Percentiles rank a stretch among this genome's conserved stretches.
Conservation (phyloP, 163 green algal species). For the Trebouxiophyceae sp. region DNA sequence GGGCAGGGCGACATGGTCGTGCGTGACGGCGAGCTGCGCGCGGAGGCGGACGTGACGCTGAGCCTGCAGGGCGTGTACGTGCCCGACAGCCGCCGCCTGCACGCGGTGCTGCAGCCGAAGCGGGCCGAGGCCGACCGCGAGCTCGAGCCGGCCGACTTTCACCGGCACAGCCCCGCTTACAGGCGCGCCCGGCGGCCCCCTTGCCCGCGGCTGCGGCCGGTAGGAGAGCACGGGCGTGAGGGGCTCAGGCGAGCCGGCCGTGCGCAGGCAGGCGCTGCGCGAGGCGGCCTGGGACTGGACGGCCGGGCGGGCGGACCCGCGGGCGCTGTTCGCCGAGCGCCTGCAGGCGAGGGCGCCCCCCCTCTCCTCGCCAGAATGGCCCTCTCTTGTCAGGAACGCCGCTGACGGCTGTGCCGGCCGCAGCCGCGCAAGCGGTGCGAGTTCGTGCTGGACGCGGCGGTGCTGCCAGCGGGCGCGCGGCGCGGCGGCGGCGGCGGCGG, state of each 20-base stretch:
- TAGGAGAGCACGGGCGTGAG: too few relatives aligned
- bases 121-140: not conserved
- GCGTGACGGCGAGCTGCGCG: slow-evolving; percentile 21
- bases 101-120: slow-evolving; percentile 21
- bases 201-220: too few relatives aligned
- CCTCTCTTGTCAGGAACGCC: not conserved
- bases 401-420: not conserved
- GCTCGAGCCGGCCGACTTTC: slow-evolving; percentile 6
- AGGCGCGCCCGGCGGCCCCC: too few relatives aligned
- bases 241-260: too few relatives aligned
- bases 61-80: slow-evolving; percentile 26
- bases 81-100: slow-evolving; percentile 13
- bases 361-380: not conserved
- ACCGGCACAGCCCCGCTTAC: too few relatives aligned
- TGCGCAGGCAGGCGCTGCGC: not conserved
- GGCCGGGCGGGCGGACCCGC: too few relatives aligned
- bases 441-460: not conserved
- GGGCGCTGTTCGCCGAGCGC: not conserved
- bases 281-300: not conserved
- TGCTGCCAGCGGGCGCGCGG: not conserved
- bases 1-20: slow-evolving; percentile 31
- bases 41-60: slow-evolving; percentile 18
- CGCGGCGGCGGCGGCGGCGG: not conserved
- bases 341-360: not conserved
- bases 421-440: too few relatives aligned